phyloP scores from a whole-genome alignment of 108 stramenopile genomes.

The Schizochytrium sp. region DNA sequence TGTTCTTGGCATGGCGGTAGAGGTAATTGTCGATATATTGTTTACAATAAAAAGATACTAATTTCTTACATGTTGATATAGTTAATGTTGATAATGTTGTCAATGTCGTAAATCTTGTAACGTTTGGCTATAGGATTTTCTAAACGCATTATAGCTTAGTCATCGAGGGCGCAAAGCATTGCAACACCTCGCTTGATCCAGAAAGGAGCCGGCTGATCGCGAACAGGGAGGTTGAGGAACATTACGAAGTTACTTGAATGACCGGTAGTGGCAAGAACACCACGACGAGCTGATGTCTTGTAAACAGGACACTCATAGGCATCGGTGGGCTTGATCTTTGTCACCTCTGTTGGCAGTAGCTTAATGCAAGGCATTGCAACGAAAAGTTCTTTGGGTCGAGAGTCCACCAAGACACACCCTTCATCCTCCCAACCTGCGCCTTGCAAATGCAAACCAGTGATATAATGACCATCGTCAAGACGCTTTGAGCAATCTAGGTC shows the following conservation, averaged over 20 bases:
- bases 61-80: too few relatives aligned
- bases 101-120: too few relatives aligned
- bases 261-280: conserved; percentile 75
- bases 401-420: conserved; percentile 70
- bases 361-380: conserved; percentile 75
- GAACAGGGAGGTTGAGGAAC: conserved; percentile 71
- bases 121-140: too few relatives aligned
- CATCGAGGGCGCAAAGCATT: conserved; percentile 79
- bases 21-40: too few relatives aligned
- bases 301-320: conserved; percentile 79
- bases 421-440: conserved; percentile 76
- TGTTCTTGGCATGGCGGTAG: too few relatives aligned
- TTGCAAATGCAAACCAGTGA: conserved; percentile 76
- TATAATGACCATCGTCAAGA: conserved; percentile 75
- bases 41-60: too few relatives aligned
- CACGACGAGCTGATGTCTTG: conserved; percentile 77
- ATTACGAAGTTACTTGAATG: conserved; percentile 79
- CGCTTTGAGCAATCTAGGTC: conserved; percentile 59
- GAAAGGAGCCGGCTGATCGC: conserved; percentile 71
- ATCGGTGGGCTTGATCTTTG: conserved; percentile 71
- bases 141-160: conserved; percentile 49
- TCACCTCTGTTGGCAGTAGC: conserved; percentile 66
- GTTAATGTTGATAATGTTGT: too few relatives aligned
- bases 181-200: conserved; percentile 83
- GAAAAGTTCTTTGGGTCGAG: conserved; percentile 75